Evolutionary conservation across 805 yeast genomes (phyloP).

Genomic region (Cyberlindnera euphorbiae): DNA sequence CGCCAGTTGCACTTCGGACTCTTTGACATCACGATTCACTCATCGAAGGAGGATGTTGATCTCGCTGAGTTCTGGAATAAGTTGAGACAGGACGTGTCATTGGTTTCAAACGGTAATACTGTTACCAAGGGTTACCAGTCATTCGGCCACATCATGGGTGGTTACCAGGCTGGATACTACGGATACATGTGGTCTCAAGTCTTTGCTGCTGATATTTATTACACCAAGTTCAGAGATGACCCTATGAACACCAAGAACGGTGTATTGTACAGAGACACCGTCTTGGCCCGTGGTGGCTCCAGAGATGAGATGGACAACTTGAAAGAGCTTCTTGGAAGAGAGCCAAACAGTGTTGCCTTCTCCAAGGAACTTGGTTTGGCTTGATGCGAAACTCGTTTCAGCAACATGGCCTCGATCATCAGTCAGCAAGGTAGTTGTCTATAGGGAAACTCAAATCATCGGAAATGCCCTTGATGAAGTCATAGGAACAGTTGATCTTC

Average conservation of each 20-base stretch:
- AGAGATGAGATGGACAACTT: slow-evolving; percentile 63
- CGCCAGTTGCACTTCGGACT: slow-evolving; percentile 77
- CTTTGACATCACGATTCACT: slow-evolving; percentile 71
- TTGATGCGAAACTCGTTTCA: background rate
- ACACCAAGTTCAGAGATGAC: slow-evolving; percentile 59
- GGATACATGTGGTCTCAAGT: slow-evolving; percentile 86
- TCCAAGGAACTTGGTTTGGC: slow-evolving; percentile 55
- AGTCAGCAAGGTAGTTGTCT: slow-evolving; percentile 50
- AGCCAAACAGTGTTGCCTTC: slow-evolving; percentile 71
- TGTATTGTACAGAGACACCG: slow-evolving; percentile 59
- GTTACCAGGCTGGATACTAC: slow-evolving; percentile 82
- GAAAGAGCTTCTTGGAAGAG: slow-evolving; percentile 65
- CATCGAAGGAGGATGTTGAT: slow-evolving; percentile 41
- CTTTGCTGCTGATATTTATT: slow-evolving; percentile 79
- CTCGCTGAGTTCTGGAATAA: slow-evolving; percentile 59
- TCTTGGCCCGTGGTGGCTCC: slow-evolving; percentile 70
- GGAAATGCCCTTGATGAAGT: slow-evolving; percentile 54
- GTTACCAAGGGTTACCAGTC: slow-evolving; percentile 66
- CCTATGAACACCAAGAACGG: slow-evolving; percentile 66
- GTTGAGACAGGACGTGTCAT: slow-evolving; percentile 55
- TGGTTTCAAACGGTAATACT: slow-evolving; percentile 51
- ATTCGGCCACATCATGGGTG: slow-evolving; percentile 74
- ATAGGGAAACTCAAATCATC: slow-evolving; percentile 62
- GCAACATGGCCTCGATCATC: background rate
- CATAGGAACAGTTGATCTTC: slow-evolving; percentile 75